Evolutionary conservation across 2,329 filamentous ascomycete species (phyloP).

Genomic region (Lasiodiplodia gonubiensis): DNA sequence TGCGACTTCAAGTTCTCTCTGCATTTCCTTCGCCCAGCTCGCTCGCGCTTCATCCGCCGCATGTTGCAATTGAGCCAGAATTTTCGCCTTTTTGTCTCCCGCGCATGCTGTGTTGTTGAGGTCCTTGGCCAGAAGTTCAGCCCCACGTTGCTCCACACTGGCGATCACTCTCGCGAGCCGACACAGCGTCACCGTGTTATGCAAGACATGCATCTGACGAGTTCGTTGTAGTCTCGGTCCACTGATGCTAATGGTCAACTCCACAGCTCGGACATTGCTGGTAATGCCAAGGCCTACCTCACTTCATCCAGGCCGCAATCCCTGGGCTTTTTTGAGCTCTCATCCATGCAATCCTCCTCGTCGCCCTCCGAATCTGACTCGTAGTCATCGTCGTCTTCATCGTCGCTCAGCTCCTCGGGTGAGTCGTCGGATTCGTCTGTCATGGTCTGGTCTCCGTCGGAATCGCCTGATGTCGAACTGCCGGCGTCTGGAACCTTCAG

Average conservation of each 20-base stretch:
- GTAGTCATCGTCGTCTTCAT: conserved; percentile 3
- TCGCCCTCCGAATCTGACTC: not conserved
- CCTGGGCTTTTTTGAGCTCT: not conserved
- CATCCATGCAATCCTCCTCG: not conserved
- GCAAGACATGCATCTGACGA: conserved; percentile 13
- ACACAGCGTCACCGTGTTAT: conserved; percentile 3
- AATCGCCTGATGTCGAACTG: conserved; percentile 8
- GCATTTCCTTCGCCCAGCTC: conserved; percentile 15
- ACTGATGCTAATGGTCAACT: not conserved
- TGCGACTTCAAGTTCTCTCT: conserved; percentile 8
- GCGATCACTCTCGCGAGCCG: not conserved
- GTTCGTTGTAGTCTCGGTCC: not conserved
- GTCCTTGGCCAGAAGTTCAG: not conserved
- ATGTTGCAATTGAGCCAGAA: not conserved
- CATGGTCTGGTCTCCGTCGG: conserved; percentile 2
- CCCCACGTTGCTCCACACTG: not conserved
- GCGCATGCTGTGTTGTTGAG: not conserved
- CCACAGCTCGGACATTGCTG: not conserved
- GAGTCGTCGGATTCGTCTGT: conserved; percentile 10
- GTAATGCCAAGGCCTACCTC: not conserved
- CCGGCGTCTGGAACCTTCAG: not conserved
- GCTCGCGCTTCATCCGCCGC: not conserved
- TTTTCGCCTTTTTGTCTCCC: not conserved
- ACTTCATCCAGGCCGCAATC: not conserved
- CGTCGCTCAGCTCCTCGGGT: not conserved